Conservation (phyloP, 352 stramenopile genomes). For the Globisporangium ultimum region DNA sequence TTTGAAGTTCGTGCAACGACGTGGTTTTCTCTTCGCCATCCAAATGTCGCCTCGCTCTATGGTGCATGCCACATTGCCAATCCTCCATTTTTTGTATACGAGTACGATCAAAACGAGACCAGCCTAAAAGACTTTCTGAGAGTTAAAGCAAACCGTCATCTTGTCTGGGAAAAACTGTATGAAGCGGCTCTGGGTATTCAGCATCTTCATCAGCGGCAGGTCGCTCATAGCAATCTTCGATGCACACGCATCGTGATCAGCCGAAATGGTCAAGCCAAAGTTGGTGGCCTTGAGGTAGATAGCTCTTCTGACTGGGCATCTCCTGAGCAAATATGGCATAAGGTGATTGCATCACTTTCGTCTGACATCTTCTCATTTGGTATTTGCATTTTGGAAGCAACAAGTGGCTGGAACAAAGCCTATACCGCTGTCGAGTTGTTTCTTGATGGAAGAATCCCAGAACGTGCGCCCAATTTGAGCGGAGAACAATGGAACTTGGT, state of each 20-base stretch:
- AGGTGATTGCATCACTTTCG: conserved; percentile 5
- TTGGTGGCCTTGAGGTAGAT: conserved; percentile 6
- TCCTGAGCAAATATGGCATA: conserved; percentile 8
- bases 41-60: conserved; percentile 8
- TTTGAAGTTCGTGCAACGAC: background rate
- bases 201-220: conserved; percentile 18
- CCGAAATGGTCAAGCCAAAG: conserved; percentile 12
- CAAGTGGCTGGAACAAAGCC: background rate
- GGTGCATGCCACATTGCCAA: background rate
- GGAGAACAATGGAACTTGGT: conserved; percentile 9
- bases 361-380: conserved; percentile 31
- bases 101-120: background rate
- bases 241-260: conserved; percentile 8
- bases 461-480: no score
- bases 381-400: conserved; percentile 15
- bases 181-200: conserved; percentile 21
- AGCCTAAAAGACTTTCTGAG: conserved; percentile 1
- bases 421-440: background rate
- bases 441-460: no score
- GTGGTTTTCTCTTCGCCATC: conserved; percentile 9
- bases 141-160: background rate
- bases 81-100: background rate
- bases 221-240: conserved; percentile 14
- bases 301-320: conserved; percentile 13
- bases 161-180: conserved; percentile 14